Percentiles rank a stretch among this genome's conserved stretches.
These are phyloP conservation scores for Orbilia ellipsospora DNA, from an alignment of 2,329 filamentous ascomycete genomes.

Conservation along the genomic window DNA sequence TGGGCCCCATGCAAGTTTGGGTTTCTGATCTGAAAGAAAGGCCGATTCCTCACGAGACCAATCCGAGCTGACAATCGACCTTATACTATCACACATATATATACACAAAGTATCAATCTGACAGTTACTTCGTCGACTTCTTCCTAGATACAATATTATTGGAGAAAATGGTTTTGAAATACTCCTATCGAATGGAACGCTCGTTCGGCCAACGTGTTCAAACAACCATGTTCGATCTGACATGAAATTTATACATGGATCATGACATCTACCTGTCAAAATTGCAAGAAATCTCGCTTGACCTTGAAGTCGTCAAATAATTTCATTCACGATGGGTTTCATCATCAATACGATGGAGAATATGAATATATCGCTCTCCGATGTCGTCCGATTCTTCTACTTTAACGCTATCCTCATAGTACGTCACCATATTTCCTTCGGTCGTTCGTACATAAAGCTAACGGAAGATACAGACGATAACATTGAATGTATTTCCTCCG, in stretches of 20 bases:
- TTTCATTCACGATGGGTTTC: neutral
- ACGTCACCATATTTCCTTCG: constrained; percentile 1
- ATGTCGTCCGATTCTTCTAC: constrained; percentile 48
- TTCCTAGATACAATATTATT: too few species aligned
- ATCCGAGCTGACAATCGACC: neutral
- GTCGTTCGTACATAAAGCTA: neutral
- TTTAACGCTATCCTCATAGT: constrained; percentile 49
- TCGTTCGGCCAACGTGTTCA: too few species aligned
- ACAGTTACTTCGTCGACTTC: too few species aligned
- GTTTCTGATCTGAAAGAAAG: too few species aligned
- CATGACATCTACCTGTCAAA: neutral
- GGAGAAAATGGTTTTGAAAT: too few species aligned
- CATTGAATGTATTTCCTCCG: constrained; percentile 39
- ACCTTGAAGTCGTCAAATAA: too few species aligned
- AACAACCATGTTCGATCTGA: too few species aligned
- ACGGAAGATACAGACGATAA: constrained; percentile 38
- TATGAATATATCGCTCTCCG: constrained; percentile 1
- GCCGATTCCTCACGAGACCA: neutral
- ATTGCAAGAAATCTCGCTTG: neutral
- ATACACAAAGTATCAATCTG: neutral
- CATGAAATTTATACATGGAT: neutral
- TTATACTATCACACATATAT: too few species aligned
- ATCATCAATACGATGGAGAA: constrained; percentile 6
- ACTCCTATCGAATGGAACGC: too few species aligned
- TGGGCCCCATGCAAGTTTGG: too few species aligned